phyloP scores from a whole-genome alignment of 306 rosid genomes.

The Styphnolobium japonicum region DNA sequence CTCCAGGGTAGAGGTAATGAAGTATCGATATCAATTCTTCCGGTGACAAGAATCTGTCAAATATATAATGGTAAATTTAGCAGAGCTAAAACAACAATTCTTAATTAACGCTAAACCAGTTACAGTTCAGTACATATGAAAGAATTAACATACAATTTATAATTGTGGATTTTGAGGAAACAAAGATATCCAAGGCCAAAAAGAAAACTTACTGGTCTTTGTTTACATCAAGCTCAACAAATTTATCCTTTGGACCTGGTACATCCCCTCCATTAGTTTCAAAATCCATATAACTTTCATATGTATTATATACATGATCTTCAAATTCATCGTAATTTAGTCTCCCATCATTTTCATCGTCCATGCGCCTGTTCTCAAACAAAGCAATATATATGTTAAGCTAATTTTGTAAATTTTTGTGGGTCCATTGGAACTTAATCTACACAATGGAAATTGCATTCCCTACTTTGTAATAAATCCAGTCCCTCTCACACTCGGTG shows the following conservation, averaged over 20 bases:
- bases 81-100: not conserved
- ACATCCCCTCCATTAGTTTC: conserved; percentile 37
- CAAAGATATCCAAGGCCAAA: not conserved
- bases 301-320: conserved; percentile 38
- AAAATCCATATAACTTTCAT: conserved; percentile 50
- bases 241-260: conserved; percentile 45
- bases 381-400: not conserved
- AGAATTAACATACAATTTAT: not conserved
- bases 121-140: no score
- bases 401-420: not conserved
- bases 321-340: conserved; percentile 53
- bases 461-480: not conserved
- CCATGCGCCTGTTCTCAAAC: conserved; percentile 50
- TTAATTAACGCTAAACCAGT: not conserved
- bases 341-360: conserved; percentile 55
- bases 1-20: conserved; percentile 70
- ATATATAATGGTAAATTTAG: not conserved
- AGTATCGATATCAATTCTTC: conserved; percentile 67
- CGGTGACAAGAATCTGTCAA: conserved; percentile 46
- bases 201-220: conserved; percentile 49
- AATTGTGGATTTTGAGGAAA: not conserved
- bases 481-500: not conserved
- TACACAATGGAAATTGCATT: not conserved
- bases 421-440: not conserved
- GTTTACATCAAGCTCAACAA: conserved; percentile 63